Evolutionary conservation across 2,329 filamentous ascomycete species (phyloP), one percentile per base, ranked within the genome.

Genomic region (Alternaria longipes): DNA sequence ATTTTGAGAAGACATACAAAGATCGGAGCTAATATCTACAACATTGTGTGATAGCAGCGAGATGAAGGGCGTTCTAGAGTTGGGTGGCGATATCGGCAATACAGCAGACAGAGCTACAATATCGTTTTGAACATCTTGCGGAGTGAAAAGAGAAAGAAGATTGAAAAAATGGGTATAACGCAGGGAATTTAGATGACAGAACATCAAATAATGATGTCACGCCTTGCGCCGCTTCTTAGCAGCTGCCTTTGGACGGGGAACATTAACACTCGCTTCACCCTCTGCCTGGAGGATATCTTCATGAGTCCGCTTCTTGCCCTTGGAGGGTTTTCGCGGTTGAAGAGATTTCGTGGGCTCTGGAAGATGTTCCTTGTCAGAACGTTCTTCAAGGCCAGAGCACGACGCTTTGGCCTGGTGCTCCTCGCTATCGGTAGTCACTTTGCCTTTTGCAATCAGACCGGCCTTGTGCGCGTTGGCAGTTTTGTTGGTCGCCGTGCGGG

Each of bases 401-500:
- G 8, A 12, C 22, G 26, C 2, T 9, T 20, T 24, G 9, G 7
- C n/a, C 5, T 6, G 3, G 12, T 26, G 20, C 7, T 51, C 2
- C 18, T 38, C 12, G 12, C 22, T n/a, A 8, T 18, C 24, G 5
- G 20, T 2, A 26, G 26, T 11, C 18, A 14, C 7, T 12, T 32
- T 54, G 3, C 51, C 51, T 32, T 30, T 42, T 26, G 8, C 8
- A 1, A 54, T 54, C 2, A 30, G 51, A 4, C 16, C 7, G 1
- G 22, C 44, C 16, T 62, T 64, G 3, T 30, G 38, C 30, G 18
- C 42, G 34, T 67, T 65, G 9, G 62, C 58, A 9, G 12, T 32
- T 22, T 53, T 45, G 55, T 67, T 67, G 46, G 44, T 62, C 8
- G 20, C 32, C 4, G 62, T 61, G 53, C 62, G 62, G 5, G 20